Percentiles rank a stretch among this genome's conserved stretches.
These are phyloP conservation scores for Pseudocercospora vitis DNA, from an alignment of 2,329 filamentous ascomycete genomes.

Conservation along the genomic window DNA sequence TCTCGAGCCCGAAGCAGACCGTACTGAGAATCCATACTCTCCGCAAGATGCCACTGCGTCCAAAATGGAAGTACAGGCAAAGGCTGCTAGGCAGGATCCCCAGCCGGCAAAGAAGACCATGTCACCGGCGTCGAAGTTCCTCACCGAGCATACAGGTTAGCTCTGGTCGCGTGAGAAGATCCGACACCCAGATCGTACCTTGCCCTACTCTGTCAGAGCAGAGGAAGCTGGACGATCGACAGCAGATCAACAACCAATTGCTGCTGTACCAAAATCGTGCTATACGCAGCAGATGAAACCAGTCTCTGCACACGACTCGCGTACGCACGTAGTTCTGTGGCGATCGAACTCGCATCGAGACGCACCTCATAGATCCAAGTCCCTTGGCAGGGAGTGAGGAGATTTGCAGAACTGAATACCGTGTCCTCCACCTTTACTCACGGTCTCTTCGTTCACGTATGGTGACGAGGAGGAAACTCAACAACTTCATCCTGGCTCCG, in stretches of 20 bases:
- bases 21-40: conserved; percentile 3
- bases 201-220: neutral
- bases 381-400: neutral
- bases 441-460: neutral
- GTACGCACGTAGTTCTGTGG: conserved; percentile 4
- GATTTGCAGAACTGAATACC: neutral
- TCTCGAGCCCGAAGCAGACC: conserved; percentile 8
- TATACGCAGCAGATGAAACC: too few species aligned
- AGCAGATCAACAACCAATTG: neutral
- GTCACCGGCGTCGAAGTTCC: conserved; percentile 6
- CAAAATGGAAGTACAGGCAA: conserved; percentile 1
- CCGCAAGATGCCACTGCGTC: conserved; percentile 2
- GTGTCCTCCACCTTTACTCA: neutral
- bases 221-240: neutral
- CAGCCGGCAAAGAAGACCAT: neutral
- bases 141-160: conserved; percentile 9
- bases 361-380: neutral
- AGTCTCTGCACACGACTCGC: too few species aligned
- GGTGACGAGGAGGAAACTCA: neutral
- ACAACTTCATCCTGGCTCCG: neutral
- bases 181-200: conserved; percentile 5
- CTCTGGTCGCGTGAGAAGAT: conserved; percentile 5
- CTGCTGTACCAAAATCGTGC: neutral
- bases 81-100: conserved; percentile 7
- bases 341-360: conserved; percentile 7